A percentile compares a stretch with the other conserved stretches of the same genome.
Evolutionary conservation across 345 rosid genomes (phyloP).

Genomic region (Iberis pinnata): DNA sequence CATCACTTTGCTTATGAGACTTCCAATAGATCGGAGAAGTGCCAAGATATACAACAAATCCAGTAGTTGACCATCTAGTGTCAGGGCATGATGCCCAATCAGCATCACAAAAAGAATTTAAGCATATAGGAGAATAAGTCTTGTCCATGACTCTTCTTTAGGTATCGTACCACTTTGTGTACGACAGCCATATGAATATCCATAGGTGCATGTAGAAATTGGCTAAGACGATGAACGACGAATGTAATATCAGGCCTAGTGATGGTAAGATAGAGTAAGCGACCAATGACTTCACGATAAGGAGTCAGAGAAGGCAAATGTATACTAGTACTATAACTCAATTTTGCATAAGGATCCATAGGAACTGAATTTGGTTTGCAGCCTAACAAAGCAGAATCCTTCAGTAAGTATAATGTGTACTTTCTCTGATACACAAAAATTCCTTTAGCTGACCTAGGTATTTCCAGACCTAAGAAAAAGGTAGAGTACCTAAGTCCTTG

Average conservation of each 20-base stretch:
- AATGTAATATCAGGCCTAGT: not conserved
- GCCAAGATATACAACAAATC: not conserved
- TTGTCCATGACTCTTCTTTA: not conserved
- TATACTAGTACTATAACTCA: too few relatives aligned
- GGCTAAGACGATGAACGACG: not conserved
- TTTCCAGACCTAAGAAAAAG: too few relatives aligned
- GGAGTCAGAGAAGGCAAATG: too few relatives aligned
- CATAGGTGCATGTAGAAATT: not conserved
- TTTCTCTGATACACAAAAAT: too few relatives aligned
- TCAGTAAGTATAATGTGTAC: too few relatives aligned
- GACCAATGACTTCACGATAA: not conserved
- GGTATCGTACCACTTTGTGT: too few relatives aligned
- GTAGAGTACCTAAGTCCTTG: too few relatives aligned
- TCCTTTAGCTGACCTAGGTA: too few relatives aligned
- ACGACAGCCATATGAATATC: too few relatives aligned
- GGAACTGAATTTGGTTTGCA: not conserved
- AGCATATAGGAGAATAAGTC: not conserved
- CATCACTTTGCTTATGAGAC: too few relatives aligned
- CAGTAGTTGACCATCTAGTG: not conserved
- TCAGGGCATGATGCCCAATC: not conserved
- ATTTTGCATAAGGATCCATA: too few relatives aligned
- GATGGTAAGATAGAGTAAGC: not conserved
- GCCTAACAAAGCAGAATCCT: not conserved
- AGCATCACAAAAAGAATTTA: not conserved
- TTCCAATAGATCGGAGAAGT: not conserved